These are phyloP conservation scores for Monosporascus sp. DNA, from an alignment of 2,329 filamentous ascomycete genomes.

Conservation along the genomic window DNA sequence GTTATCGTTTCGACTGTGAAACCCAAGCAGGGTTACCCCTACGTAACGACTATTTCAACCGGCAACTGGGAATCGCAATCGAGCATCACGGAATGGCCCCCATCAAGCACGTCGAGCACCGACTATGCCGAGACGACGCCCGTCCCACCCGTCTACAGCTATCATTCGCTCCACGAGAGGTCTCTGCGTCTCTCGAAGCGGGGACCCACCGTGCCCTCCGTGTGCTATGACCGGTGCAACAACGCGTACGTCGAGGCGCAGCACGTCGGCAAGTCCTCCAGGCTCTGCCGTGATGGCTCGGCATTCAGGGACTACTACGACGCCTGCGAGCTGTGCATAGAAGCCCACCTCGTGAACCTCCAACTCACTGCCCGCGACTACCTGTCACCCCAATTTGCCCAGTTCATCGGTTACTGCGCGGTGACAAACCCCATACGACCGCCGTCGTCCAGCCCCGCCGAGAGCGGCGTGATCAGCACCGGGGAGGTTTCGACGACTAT, in stretches of 20 bases:
- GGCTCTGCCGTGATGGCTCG: slow-evolving; percentile 40
- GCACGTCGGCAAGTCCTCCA: slow-evolving; percentile 38
- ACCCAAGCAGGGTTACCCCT: slow-evolving; percentile 24
- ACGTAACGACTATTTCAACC: slow-evolving; percentile 40
- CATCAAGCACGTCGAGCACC: slow-evolving; percentile 18
- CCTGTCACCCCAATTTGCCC: slow-evolving; percentile 32
- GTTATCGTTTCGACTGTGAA: slow-evolving; percentile 29
- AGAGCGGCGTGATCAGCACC: slow-evolving; percentile 10
- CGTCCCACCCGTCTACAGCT: not conserved
- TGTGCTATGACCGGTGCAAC: slow-evolving; percentile 52
- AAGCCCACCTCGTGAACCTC: slow-evolving; percentile 12
- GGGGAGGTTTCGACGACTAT: slow-evolving; percentile 6
- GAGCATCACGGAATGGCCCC: slow-evolving; percentile 36
- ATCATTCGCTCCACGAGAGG: not conserved
- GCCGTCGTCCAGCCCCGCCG: slow-evolving; percentile 2
- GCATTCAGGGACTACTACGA: slow-evolving; percentile 33
- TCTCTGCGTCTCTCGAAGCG: slow-evolving; percentile 32
- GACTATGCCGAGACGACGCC: not conserved
- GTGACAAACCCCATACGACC: not conserved
- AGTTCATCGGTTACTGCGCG: slow-evolving; percentile 43
- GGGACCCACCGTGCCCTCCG: slow-evolving; percentile 34
- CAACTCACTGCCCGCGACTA: slow-evolving; percentile 29
- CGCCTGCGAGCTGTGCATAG: slow-evolving; percentile 40
- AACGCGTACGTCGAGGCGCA: slow-evolving; percentile 42
- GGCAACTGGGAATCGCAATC: slow-evolving; percentile 53